A percentile compares a stretch with the other conserved stretches of the same genome.
Evolutionary conservation across 2,329 filamentous ascomycete species (phyloP).

Genomic region (Hymenoscyphus scutula): DNA sequence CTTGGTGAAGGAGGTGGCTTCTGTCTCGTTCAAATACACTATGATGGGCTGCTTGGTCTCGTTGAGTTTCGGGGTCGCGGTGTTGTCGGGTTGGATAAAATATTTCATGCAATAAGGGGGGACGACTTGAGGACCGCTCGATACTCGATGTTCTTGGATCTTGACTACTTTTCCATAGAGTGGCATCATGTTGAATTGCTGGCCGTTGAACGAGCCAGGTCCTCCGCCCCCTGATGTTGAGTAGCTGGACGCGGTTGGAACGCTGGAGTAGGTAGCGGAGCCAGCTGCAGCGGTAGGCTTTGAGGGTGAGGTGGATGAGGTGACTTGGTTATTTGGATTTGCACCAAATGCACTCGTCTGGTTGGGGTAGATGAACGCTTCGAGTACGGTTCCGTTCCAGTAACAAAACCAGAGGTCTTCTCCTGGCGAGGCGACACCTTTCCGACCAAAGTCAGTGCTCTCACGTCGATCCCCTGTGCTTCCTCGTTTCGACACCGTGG

Average conservation of each 20-base stretch:
- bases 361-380: slow-evolving; percentile 64
- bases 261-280: slow-evolving; percentile 17
- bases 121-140: slow-evolving; percentile 32
- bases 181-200: slow-evolving; percentile 25
- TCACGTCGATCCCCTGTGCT: neutral
- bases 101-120: slow-evolving; percentile 64
- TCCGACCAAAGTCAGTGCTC: slow-evolving; percentile 12
- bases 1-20: slow-evolving; percentile 21
- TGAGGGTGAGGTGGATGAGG: slow-evolving; percentile 10
- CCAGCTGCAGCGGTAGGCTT: slow-evolving; percentile 7
- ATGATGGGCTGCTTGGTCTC: slow-evolving; percentile 26
- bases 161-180: slow-evolving; percentile 60
- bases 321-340: slow-evolving; percentile 4
- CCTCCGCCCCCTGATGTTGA: slow-evolving; percentile 16
- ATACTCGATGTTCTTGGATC: slow-evolving; percentile 59
- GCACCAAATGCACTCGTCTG: slow-evolving; percentile 36
- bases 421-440: slow-evolving; percentile 46
- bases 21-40: slow-evolving; percentile 33
- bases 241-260: slow-evolving; percentile 32
- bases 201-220: slow-evolving; percentile 8
- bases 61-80: slow-evolving; percentile 25
- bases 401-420: slow-evolving; percentile 68
- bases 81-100: slow-evolving; percentile 53
- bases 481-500: slow-evolving; percentile 14
- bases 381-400: slow-evolving; percentile 66